phyloP scores from a whole-genome alignment of 2,329 filamentous ascomycete species.

The Fusarium robinianum region DNA sequence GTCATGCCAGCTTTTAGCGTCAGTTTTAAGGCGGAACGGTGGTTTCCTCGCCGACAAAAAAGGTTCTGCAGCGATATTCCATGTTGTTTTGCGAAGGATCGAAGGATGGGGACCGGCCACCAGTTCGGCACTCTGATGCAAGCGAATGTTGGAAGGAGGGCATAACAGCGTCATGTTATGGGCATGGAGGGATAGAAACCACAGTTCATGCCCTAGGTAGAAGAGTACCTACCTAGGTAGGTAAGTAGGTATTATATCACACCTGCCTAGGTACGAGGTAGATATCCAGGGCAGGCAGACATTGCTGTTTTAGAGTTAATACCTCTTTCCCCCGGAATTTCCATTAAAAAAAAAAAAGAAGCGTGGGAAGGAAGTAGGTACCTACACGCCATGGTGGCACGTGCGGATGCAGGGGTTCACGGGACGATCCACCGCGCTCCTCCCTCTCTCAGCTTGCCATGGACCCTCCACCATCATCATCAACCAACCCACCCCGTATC shows the following conservation, averaged over 20 bases:
- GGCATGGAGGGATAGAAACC: too few species aligned
- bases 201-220: too few species aligned
- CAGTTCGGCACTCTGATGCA: too few species aligned
- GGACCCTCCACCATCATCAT: conserved; percentile 16
- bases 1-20: conserved; percentile 10
- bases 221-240: not conserved
- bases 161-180: too few species aligned
- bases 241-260: too few species aligned
- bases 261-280: too few species aligned
- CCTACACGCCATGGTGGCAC: conserved; percentile 31
- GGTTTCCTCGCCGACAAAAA: conserved; percentile 30
- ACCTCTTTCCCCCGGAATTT: not conserved
- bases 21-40: conserved; percentile 12
- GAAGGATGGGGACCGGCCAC: not conserved
- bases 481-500: conserved; percentile 9
- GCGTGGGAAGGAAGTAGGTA: too few species aligned
- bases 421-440: conserved; percentile 14
- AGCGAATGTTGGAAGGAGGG: too few species aligned
- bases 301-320: too few species aligned
- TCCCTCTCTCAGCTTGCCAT: conserved; percentile 15
- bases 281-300: too few species aligned
- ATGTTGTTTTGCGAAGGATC: conserved; percentile 8
- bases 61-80: conserved; percentile 15
- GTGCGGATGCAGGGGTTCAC: conserved; percentile 35
- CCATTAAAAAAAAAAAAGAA: conserved; percentile 5